Evolutionary conservation across 2,329 filamentous ascomycete genomes (phyloP), one percentile per base, ranked within the genome.

Genomic region (Whalleya microplaca): DNA sequence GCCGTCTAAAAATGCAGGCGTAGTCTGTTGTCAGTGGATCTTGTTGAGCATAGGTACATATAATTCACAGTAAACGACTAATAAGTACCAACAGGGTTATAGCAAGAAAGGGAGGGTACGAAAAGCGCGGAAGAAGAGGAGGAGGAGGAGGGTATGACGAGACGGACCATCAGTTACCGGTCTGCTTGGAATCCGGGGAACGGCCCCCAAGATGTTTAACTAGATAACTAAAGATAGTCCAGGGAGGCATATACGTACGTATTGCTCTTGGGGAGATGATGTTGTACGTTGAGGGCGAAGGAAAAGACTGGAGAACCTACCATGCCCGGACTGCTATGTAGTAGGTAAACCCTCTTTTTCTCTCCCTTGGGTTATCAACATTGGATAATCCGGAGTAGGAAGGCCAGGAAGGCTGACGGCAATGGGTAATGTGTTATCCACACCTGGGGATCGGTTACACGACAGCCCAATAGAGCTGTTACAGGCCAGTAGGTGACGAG

Each of bases 181-280:
- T 52, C 32, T 45, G 37, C 44, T 52, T 48, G 59, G 59, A 64
- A 64, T 64, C 62, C 59, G 62, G 62, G 62, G 62, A 64, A 62
- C 57, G 41, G 45, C 49, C 45, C 57, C 55, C 52, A 12, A 37
- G 32, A 16, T 16, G 8, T 37, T n/a, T n/a, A n/a, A n/a, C 32
- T 37, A 37, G 32, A 37, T 37, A 37, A 3, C 14, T 37, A 37
- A 37, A 37, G 14, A 12, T 37, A 37, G 9, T 37, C 14, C 32
- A 14, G 32, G 32, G 4, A 12, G 3, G 10, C 14, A 12, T 37
- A 16, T 37, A 37, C 14, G 14, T 37, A 37, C 10, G 10, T 14
- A 37, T 37, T 37, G 14, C 32, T 14, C 32, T 16, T 37, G 32
- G 32, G 32, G 32, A 37, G 32, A 37, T 37, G 14, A 5, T 12